Conservation (phyloP, 129 eudicot species). For the Heracleum sosnowskyi region DNA sequence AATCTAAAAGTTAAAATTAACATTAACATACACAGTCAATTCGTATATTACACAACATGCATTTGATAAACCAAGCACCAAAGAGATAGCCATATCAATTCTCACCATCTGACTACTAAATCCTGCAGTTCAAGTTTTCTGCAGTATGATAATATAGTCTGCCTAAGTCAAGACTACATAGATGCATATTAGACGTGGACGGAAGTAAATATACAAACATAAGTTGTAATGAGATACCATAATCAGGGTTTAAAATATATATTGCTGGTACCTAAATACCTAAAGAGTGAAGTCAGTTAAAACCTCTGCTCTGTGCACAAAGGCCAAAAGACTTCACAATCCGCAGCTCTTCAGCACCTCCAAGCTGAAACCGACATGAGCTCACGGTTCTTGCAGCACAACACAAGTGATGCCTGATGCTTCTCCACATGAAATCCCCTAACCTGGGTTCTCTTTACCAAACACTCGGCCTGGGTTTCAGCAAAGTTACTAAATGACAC, state of each 20-base stretch:
- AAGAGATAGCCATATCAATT: neutral
- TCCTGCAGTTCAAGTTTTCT: neutral
- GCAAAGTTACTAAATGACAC: conserved; percentile 40
- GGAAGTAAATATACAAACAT: conserved; percentile 38
- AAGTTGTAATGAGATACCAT: conserved; percentile 28
- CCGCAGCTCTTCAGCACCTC: conserved; percentile 43
- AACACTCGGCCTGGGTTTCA: conserved; percentile 56
- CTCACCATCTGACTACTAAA: neutral
- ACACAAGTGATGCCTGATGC: conserved; percentile 45
- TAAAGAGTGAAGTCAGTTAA: conserved; percentile 23
- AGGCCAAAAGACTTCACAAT: conserved; percentile 7
- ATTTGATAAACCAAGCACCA: neutral
- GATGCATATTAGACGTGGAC: conserved; percentile 13
- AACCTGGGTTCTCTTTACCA: conserved; percentile 41
- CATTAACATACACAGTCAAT: neutral
- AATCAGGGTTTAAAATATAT: conserved; percentile 31
- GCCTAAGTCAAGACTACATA: neutral
- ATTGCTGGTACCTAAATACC: conserved; percentile 14
- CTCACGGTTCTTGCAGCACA: conserved; percentile 52
- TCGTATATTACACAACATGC: neutral
- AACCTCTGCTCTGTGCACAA: conserved; percentile 20
- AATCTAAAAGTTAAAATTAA: too few species aligned
- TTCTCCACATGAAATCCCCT: conserved; percentile 57
- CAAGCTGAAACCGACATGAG: conserved; percentile 55
- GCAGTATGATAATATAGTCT: neutral